A percentile compares a stretch with the other conserved stretches of the same genome.
These are phyloP conservation scores for Starmerella khaoyaiensis DNA, from an alignment of 805 yeast species.

Conservation along the genomic window DNA sequence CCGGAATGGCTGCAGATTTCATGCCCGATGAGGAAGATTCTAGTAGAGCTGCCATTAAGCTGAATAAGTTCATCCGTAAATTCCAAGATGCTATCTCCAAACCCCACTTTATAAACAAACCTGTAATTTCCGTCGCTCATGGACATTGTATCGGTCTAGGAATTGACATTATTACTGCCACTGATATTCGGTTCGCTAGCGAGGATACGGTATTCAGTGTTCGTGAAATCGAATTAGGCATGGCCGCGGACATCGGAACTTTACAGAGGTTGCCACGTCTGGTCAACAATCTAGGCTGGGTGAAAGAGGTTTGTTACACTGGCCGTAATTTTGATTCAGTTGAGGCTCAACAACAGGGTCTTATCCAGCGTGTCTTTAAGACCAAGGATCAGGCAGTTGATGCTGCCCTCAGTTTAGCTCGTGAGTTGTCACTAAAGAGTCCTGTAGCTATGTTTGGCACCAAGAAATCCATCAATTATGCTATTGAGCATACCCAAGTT, in stretches of 20 bases:
- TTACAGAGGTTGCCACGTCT: slow-evolving; percentile 51
- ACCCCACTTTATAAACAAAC: slow-evolving; percentile 26
- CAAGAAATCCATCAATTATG: slow-evolving; percentile 40
- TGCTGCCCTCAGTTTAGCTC: slow-evolving; percentile 40
- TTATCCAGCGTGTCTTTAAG: slow-evolving; percentile 35
- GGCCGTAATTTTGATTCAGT: slow-evolving; percentile 43
- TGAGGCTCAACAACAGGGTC: slow-evolving; percentile 47
- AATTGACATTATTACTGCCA: slow-evolving; percentile 48
- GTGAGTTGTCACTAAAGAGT: slow-evolving; percentile 34
- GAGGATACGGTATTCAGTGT: slow-evolving; percentile 43
- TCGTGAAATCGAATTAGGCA: slow-evolving; percentile 59
- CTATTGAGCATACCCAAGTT: slow-evolving; percentile 30
- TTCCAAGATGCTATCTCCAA: slow-evolving; percentile 44
- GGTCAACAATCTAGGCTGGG: slow-evolving; percentile 42
- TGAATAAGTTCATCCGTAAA: slow-evolving; percentile 34
- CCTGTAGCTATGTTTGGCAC: slow-evolving; percentile 56
- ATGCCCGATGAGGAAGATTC: slow-evolving; percentile 19
- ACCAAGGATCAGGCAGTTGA: slow-evolving; percentile 39
- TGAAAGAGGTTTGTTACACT: slow-evolving; percentile 49
- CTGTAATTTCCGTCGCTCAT: slow-evolving; percentile 56
- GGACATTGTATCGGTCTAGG: slow-evolving; percentile 58
- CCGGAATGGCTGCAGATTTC: slow-evolving; percentile 17
- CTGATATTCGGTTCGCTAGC: slow-evolving; percentile 45
- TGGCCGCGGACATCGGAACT: slow-evolving; percentile 70
- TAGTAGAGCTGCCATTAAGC: slow-evolving; percentile 24